Conservation (phyloP, 768 basidiomycete species). For the Suillus subalutaceus region DNA sequence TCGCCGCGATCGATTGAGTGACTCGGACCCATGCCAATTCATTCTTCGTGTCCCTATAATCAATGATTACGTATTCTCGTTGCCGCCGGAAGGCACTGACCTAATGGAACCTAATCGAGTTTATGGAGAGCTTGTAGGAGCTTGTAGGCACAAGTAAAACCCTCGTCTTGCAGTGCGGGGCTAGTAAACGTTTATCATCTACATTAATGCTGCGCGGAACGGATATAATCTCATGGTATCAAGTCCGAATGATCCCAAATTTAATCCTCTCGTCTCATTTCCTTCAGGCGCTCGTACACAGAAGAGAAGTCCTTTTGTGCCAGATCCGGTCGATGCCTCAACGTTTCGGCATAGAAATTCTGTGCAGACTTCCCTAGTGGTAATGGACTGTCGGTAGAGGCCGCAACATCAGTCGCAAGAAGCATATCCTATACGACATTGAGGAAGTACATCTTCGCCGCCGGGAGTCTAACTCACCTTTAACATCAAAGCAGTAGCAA, state of each 20-base stretch:
- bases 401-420: conserved; percentile 69
- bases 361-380: conserved; percentile 71
- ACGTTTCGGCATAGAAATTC: conserved; percentile 59
- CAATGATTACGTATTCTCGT: background rate
- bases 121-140: background rate
- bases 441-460: conserved; percentile 13
- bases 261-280: conserved; percentile 8
- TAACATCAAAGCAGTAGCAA: conserved; percentile 81
- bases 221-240: background rate
- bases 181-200: background rate
- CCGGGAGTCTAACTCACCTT: conserved; percentile 52
- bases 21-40: conserved; percentile 2
- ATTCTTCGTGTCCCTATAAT: background rate
- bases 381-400: conserved; percentile 48
- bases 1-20: background rate
- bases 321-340: conserved; percentile 58
- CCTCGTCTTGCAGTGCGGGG: background rate
- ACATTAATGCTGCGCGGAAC: background rate
- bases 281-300: conserved; percentile 67
- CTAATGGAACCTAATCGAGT: too few species aligned
- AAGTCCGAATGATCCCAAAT: conserved; percentile 6
- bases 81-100: conserved; percentile 3
- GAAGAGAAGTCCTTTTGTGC: conserved; percentile 79
- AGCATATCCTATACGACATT: conserved; percentile 70
- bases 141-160: background rate